phyloP scores from a whole-genome alignment of 176 grass and related monocot species.

The Hordeum vulgare region DNA sequence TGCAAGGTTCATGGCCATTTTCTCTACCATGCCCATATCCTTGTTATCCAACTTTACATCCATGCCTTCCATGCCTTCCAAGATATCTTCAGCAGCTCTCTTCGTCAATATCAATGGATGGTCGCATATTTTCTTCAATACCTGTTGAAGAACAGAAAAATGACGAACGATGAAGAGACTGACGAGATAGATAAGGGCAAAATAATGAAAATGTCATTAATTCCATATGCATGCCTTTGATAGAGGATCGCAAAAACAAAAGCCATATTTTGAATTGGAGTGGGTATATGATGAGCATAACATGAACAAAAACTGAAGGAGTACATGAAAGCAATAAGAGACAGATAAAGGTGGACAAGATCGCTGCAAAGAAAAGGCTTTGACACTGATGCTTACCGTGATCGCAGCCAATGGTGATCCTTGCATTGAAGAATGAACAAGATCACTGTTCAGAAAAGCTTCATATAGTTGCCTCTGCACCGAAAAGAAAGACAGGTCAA shows the following conservation, averaged over 20 bases:
- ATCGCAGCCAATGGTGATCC: conserved; percentile 80
- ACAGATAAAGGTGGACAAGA: conserved; percentile 18
- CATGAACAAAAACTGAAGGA: not conserved
- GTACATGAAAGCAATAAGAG: not conserved
- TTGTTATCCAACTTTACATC: conserved; percentile 59
- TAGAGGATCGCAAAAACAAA: not conserved
- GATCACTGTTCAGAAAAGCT: conserved; percentile 90
- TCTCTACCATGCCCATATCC: conserved; percentile 68
- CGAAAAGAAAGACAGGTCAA: conserved; percentile 24
- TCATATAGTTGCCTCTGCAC: conserved; percentile 89
- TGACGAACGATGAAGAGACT: not conserved
- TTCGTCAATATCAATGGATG: conserved; percentile 92
- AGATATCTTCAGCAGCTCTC: conserved; percentile 74
- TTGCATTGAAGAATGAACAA: conserved; percentile 56
- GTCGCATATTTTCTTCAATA: conserved; percentile 98
- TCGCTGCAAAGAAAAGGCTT: not conserved
- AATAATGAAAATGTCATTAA: not conserved
- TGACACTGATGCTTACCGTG: conserved; percentile 49
- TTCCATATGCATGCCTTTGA: not conserved
- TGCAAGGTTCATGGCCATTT: conserved; percentile 82
- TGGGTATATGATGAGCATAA: not conserved
- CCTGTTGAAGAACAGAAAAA: conserved; percentile 39
- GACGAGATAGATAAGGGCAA: not conserved
- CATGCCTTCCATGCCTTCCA: conserved; percentile 97
- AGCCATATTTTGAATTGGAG: not conserved